Evolutionary conservation across 1,284 basidiomycete genomes (phyloP), one percentile per base, ranked within the genome.

Genomic region (Sporisorium scitamineum): DNA sequence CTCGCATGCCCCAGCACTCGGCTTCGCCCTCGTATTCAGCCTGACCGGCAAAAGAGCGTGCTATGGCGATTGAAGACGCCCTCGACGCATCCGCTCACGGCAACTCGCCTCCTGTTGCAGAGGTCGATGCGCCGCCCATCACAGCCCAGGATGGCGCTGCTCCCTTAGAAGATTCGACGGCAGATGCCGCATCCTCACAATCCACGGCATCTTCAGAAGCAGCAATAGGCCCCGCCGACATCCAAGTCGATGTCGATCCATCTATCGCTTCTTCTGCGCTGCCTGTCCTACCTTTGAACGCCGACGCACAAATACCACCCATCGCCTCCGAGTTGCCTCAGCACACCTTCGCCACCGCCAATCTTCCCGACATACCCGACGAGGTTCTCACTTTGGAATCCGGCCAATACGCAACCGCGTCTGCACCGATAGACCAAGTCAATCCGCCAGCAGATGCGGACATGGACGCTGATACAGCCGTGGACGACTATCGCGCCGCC

Each of bases 361-460:
- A 54, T 16, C 64, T 72, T 29, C 61, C 70, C 42, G 70, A 72
- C 48, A 72, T 72, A n/a, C 70, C 70, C 18, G 70, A 72, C 27
- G 70, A 72, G n/a, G 64, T 64, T 6, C 63, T 71, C 41, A 29
- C 69, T 3, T 32, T 71, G 52, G 50, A 58, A 34, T 10, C 48
- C 2, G 59, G 51, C n/a, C 69, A 61, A 13, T 66, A 61, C 13
- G 26, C 45, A 0, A 6, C 37, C 3, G 29, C 54, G 1, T 22
- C 54, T 18, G 54, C 60, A 8, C 51, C 67, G 52, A 47, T 71
- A 54, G 58, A 61, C 20, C 62, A 57, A 22, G 47, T 26, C 27
- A 27, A 32, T 20, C 27, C 51, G 18, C 8, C 61, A 14, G 24
- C 60, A 29, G 70, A 72, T 24, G 39, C 54, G 18, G 55, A 42